A percentile compares a stretch with the other conserved stretches of the same genome.
Conservation (phyloP, 306 rosid genomes). For the Ormosia semicastrata region DNA sequence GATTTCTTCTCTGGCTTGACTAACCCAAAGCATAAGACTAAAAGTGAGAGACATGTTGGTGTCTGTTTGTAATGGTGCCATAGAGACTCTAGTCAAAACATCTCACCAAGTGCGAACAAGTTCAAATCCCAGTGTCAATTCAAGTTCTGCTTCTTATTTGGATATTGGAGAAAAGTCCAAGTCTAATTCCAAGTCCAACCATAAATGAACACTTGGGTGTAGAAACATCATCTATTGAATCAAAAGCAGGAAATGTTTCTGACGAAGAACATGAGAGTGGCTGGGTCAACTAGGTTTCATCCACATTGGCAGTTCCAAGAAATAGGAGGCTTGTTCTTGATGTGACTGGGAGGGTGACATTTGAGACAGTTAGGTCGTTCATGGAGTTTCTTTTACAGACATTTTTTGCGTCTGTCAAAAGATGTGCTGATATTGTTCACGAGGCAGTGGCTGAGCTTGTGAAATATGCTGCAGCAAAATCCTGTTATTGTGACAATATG, state of each 20-base stretch:
- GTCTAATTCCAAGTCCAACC: neutral
- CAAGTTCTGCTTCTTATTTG: conserved; percentile 21
- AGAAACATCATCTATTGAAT: conserved; percentile 8
- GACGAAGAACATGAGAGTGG: conserved; percentile 34
- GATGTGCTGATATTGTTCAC: conserved; percentile 39
- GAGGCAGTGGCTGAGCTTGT: conserved; percentile 56
- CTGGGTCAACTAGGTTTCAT: conserved; percentile 53
- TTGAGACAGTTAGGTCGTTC: conserved; percentile 72
- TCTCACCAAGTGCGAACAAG: conserved; percentile 70
- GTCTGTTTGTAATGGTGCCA: conserved; percentile 63
- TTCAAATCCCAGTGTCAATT: conserved; percentile 28
- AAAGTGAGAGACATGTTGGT: conserved; percentile 64
- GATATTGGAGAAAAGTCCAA: conserved; percentile 20
- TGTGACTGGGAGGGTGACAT: conserved; percentile 62
- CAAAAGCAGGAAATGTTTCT: neutral
- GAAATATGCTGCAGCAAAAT: conserved; percentile 56
- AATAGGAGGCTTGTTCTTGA: conserved; percentile 64
- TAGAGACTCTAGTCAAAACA: conserved; percentile 69
- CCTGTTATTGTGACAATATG: conserved; percentile 53
- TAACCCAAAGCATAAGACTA: conserved; percentile 59
- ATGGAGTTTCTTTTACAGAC: conserved; percentile 59
- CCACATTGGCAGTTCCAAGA: conserved; percentile 62
- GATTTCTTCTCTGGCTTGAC: conserved; percentile 78
- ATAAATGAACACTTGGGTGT: conserved; percentile 20
- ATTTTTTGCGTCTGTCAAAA: conserved; percentile 45